Conservation (phyloP, 495 filamentous ascomycete genomes). For the Neurospora sp. region DNA sequence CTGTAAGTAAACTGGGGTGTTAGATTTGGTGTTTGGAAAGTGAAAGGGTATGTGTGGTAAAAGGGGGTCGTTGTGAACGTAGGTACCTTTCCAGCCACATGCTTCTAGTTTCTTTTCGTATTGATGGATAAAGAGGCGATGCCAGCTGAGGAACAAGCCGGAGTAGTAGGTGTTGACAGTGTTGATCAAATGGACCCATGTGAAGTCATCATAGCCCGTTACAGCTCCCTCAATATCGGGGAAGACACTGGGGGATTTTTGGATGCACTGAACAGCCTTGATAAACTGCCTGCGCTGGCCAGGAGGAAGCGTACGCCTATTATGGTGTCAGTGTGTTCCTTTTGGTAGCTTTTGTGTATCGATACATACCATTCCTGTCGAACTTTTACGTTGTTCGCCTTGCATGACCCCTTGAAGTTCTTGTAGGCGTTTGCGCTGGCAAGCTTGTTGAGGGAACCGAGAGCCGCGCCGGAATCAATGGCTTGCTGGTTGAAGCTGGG, state of each 20-base stretch:
- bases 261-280: constrained; percentile 53
- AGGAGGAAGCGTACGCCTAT: constrained; percentile 37
- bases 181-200: neutral
- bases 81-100: neutral
- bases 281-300: constrained; percentile 48
- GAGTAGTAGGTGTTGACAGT: neutral
- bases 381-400: constrained; percentile 13
- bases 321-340: neutral
- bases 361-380: constrained; percentile 16
- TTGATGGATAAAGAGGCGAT: constrained; percentile 1
- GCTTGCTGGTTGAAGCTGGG: constrained; percentile 12
- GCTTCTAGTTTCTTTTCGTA: constrained; percentile 1
- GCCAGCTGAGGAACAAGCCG: neutral
- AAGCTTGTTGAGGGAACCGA: constrained; percentile 13
- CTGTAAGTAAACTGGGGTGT: neutral
- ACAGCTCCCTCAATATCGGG: neutral
- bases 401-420: constrained; percentile 11
- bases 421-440: constrained; percentile 9
- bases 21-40: neutral
- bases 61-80: neutral
- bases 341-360: neutral
- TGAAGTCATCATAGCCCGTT: neutral
- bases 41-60: neutral
- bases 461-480: constrained; percentile 15
- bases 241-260: constrained; percentile 36